Evolutionary conservation across 2,329 filamentous ascomycete species (phyloP).

Genomic region (Neofusicoccum umdonicola): DNA sequence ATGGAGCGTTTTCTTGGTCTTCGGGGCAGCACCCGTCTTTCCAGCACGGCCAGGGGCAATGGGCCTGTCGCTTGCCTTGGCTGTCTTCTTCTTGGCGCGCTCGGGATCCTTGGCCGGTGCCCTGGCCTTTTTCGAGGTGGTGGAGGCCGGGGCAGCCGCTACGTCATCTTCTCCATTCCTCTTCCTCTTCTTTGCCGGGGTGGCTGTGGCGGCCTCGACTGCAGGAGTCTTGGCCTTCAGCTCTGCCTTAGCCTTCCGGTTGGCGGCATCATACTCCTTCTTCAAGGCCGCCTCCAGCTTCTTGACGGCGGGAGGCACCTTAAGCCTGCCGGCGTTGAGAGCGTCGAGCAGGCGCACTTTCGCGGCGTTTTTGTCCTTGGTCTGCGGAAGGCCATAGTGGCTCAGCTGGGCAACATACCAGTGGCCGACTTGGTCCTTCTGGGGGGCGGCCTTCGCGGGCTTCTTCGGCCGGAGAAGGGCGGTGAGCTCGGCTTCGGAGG

Average conservation of each 20-base stretch:
- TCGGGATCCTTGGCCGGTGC: background rate
- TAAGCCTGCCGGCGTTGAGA: constrained; percentile 48
- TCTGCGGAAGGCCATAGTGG: constrained; percentile 59
- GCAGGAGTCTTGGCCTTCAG: constrained; percentile 22
- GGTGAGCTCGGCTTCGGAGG: constrained; percentile 30
- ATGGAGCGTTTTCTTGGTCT: background rate
- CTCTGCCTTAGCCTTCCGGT: constrained; percentile 47
- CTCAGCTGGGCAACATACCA: constrained; percentile 63
- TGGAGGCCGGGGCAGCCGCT: background rate
- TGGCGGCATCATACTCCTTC: constrained; percentile 55
- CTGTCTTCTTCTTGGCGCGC: background rate
- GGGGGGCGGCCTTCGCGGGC: constrained; percentile 17
- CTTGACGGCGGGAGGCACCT: constrained; percentile 49
- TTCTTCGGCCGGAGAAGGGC: constrained; percentile 28
- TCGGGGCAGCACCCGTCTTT: background rate
- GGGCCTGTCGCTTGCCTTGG: too few species aligned
- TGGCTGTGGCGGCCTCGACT: constrained; percentile 17
- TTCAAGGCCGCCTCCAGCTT: constrained; percentile 56
- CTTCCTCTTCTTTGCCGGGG: constrained; percentile 6
- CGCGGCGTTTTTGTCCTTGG: constrained; percentile 58
- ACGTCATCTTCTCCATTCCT: background rate
- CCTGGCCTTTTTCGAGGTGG: background rate
- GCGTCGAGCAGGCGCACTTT: constrained; percentile 60
- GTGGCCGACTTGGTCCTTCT: constrained; percentile 54
- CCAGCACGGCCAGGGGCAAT: too few species aligned